Percentiles rank a stretch among this genome's conserved stretches.
phyloP scores from a whole-genome alignment of 352 stramenopile genomes.

The Thalassiosira hispida region DNA sequence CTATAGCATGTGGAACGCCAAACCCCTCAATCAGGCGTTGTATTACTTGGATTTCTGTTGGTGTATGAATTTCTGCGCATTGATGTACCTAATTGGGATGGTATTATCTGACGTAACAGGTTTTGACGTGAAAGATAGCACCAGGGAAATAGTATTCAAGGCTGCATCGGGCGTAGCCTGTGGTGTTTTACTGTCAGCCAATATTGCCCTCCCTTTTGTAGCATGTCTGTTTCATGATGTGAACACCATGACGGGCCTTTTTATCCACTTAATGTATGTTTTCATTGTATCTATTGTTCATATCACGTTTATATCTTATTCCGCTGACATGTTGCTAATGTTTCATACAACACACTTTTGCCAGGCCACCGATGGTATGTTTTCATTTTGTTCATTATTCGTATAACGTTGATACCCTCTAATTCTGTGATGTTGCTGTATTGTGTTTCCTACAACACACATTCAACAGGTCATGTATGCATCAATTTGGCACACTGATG shows the following conservation, averaged over 20 bases:
- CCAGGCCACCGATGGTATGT: not conserved
- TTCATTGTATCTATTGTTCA: not conserved
- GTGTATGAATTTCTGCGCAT: constrained; percentile 57
- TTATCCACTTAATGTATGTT: constrained; percentile 59
- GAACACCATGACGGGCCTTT: constrained; percentile 51
- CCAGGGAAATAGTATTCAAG: constrained; percentile 42
- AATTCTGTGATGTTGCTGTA: not conserved
- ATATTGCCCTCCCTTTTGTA: constrained; percentile 59
- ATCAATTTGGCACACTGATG: constrained; percentile 43
- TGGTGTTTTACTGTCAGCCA: constrained; percentile 52
- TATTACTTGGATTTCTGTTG: constrained; percentile 73
- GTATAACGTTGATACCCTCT: not conserved
- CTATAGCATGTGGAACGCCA: constrained; percentile 48
- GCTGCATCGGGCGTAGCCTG: constrained; percentile 40
- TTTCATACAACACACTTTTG: too few relatives aligned
- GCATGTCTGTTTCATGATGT: constrained; percentile 66
- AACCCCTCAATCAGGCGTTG: constrained; percentile 55
- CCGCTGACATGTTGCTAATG: not conserved
- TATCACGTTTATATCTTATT: not conserved
- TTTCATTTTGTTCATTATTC: not conserved
- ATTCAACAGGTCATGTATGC: constrained; percentile 45
- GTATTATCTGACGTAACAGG: constrained; percentile 12
- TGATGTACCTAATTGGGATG: constrained; percentile 15
- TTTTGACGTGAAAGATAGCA: constrained; percentile 7
- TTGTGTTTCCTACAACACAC: too few relatives aligned